Conservation (phyloP, 2,329 filamentous ascomycete species). For the Colletotrichum sp. region DNA sequence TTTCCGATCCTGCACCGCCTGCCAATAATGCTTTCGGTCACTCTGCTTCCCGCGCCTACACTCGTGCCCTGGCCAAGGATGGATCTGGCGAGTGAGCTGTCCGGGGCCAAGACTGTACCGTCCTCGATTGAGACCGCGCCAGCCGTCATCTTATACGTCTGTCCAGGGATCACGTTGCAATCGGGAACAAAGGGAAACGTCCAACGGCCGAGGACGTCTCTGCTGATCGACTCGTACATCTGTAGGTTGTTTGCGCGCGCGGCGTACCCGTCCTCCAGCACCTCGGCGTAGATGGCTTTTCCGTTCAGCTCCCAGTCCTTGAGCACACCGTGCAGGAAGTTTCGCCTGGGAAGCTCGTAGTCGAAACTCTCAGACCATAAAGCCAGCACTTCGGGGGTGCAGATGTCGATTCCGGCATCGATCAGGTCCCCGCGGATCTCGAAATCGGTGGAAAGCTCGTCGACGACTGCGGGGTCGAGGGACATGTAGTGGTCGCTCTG, state of each 20-base stretch:
- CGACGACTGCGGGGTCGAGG: conserved; percentile 81
- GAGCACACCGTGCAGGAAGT: conserved; percentile 89
- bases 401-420: conserved; percentile 96
- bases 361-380: conserved; percentile 98
- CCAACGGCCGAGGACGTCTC: conserved; percentile 86
- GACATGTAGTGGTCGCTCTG: conserved; percentile 69
- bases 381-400: conserved; percentile 92
- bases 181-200: conserved; percentile 89
- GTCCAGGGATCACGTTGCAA: conserved; percentile 79
- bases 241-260: conserved; percentile 85
- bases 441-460: conserved; percentile 71
- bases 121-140: conserved; percentile 80
- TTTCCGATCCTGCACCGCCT: conserved; percentile 85
- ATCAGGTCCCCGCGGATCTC: conserved; percentile 88
- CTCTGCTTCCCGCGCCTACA: conserved; percentile 73
- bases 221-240: conserved; percentile 87
- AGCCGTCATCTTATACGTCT: conserved; percentile 75
- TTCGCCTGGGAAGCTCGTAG: conserved; percentile 86
- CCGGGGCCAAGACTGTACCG: conserved; percentile 74
- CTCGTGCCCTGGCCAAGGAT: conserved; percentile 79
- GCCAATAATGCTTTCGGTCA: conserved; percentile 82
- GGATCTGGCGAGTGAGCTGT: conserved; percentile 72
- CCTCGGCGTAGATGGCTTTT: conserved; percentile 93
- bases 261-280: conserved; percentile 83
- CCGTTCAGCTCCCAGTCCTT: conserved; percentile 98